Evolutionary conservation across 2,329 filamentous ascomycete genomes (phyloP).

Genomic region (Aspergillaceae sp.): DNA sequence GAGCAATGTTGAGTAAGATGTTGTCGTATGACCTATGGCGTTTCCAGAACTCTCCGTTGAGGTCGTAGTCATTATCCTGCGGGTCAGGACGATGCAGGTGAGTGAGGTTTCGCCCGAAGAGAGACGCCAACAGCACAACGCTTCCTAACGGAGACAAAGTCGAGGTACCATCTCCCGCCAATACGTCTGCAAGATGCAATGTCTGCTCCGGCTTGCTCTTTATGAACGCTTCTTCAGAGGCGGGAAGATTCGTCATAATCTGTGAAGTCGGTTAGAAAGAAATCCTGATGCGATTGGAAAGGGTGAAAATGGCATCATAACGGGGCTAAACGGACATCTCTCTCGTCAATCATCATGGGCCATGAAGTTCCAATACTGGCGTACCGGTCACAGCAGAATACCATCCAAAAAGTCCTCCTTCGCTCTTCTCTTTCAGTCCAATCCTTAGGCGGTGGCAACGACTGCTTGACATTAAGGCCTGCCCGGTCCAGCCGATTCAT

Average conservation of each 20-base stretch:
- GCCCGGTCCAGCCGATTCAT: conserved; percentile 75
- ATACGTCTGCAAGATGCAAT: conserved; percentile 49
- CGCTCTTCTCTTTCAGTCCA: conserved; percentile 93
- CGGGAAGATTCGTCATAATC: conserved; percentile 75
- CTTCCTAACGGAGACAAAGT: conserved; percentile 71
- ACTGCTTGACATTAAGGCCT: conserved; percentile 87
- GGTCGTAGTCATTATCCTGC: conserved; percentile 73
- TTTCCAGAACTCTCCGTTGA: conserved; percentile 94
- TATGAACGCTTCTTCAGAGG: conserved; percentile 75
- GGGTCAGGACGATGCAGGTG: conserved; percentile 81
- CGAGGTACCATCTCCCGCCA: conserved; percentile 59
- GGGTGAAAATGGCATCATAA: neutral
- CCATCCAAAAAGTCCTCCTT: conserved; percentile 88
- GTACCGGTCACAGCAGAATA: conserved; percentile 83
- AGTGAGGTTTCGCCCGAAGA: conserved; percentile 83
- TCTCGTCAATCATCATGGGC: conserved; percentile 91
- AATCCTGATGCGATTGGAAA: neutral
- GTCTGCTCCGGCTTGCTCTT: conserved; percentile 68
- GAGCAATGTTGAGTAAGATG: conserved; percentile 75
- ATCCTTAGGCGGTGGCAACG: conserved; percentile 73
- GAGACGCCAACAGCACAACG: conserved; percentile 73
- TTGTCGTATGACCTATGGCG: conserved; percentile 84
- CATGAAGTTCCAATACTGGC: conserved; percentile 94
- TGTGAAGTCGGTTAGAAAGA: conserved; percentile 22
- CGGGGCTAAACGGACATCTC: conserved; percentile 49